Conservation (phyloP, 148 eudicot genomes). For the Pouteria glomerata region DNA sequence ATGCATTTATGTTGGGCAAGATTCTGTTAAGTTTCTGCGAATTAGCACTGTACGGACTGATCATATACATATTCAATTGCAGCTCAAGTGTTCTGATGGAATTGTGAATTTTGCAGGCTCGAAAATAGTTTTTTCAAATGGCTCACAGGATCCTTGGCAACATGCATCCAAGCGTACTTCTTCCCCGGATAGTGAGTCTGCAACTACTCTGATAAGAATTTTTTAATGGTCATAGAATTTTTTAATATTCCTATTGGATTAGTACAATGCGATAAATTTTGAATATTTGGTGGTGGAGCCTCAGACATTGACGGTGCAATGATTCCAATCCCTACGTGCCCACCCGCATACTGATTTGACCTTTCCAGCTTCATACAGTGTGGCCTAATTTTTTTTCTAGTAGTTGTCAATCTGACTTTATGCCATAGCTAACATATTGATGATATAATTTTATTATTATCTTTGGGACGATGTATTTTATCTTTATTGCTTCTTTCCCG, state of each 20-base stretch:
- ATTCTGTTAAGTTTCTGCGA: background rate
- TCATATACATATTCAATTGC: background rate
- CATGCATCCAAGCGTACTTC: conserved; percentile 94
- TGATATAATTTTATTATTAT: background rate
- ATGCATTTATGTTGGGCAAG: background rate
- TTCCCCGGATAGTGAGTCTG: conserved; percentile 63
- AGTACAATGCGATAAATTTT: background rate
- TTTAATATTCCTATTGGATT: background rate
- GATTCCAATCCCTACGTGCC: background rate
- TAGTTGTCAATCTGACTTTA: background rate
- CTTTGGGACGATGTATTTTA: background rate
- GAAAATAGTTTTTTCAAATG: conserved; percentile 92
- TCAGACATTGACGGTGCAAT: background rate
- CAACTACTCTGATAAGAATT: conserved; percentile 1
- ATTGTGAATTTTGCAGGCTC: conserved; percentile 49
- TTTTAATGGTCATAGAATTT: background rate
- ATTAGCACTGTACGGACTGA: background rate
- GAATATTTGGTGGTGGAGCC: background rate
- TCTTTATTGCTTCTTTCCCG: background rate
- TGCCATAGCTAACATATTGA: too few species aligned
- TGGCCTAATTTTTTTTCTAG: background rate
- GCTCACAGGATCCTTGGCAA: conserved; percentile 99
- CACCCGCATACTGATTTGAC: background rate
- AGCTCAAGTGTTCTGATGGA: conserved; percentile 5
- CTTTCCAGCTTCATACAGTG: background rate